phyloP scores from a whole-genome alignment of 2,329 filamentous ascomycete species.

The Sporothrix mexicana region DNA sequence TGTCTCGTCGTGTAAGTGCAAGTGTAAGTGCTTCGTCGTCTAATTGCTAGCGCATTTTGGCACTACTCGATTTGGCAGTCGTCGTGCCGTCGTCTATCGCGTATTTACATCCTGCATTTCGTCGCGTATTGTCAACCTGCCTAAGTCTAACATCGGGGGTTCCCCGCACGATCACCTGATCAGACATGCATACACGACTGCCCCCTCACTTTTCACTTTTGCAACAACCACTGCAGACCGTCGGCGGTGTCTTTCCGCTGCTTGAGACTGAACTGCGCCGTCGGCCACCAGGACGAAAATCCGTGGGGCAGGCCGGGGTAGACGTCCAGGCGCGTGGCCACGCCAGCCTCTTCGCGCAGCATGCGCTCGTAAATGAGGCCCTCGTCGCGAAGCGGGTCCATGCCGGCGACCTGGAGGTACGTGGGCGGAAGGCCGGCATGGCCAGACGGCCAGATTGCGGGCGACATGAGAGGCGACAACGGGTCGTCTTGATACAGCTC shows the following conservation, averaged over 20 bases:
- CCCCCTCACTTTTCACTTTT: background rate
- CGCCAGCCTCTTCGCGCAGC: background rate
- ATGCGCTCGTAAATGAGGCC: background rate
- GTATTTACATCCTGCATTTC: background rate
- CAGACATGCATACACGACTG: background rate
- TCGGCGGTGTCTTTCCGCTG: background rate
- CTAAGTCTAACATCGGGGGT: background rate
- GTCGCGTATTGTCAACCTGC: too few species aligned
- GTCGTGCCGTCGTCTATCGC: background rate
- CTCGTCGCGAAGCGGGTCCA: slow-evolving; percentile 19
- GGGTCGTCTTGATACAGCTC: background rate
- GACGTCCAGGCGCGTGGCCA: background rate
- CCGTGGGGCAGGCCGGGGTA: slow-evolving; percentile 2
- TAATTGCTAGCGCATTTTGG: background rate
- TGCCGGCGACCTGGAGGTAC: slow-evolving; percentile 19
- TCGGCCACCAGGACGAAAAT: background rate
- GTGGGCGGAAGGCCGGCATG: background rate
- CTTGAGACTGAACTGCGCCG: background rate
- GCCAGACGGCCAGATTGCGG: background rate
- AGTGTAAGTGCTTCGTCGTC: background rate
- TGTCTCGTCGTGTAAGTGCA: too few species aligned
- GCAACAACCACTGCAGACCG: background rate
- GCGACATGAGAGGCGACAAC: background rate
- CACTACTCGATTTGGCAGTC: background rate
- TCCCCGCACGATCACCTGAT: background rate